phyloP scores from a whole-genome alignment of 2,329 filamentous ascomycete genomes.

The Colletotrichum salicis region DNA sequence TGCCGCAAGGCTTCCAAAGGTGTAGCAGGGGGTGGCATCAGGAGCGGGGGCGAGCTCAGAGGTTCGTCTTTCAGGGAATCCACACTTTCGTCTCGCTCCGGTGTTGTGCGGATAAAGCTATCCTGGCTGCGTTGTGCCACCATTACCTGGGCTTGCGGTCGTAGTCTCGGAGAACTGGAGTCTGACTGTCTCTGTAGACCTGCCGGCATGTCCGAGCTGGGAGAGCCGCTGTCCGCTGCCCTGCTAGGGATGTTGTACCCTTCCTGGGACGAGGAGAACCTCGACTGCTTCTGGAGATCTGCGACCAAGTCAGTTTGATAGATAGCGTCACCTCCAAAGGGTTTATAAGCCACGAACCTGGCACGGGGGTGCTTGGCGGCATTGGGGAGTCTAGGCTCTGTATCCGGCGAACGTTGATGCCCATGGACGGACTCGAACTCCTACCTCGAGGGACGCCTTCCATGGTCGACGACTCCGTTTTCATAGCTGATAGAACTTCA shows the following conservation, averaged over 20 bases:
- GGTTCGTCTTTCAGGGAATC: slow-evolving; percentile 37
- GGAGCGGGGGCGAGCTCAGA: slow-evolving; percentile 51
- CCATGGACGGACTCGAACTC: slow-evolving; percentile 48
- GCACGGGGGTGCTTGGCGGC: slow-evolving; percentile 59
- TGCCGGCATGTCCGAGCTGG: slow-evolving; percentile 43
- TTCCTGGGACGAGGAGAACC: slow-evolving; percentile 42
- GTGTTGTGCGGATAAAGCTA: slow-evolving; percentile 44
- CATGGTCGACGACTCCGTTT: slow-evolving; percentile 68
- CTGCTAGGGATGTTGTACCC: slow-evolving; percentile 40
- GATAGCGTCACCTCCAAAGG: slow-evolving; percentile 11
- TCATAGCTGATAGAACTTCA: slow-evolving; percentile 84
- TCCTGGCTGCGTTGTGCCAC: slow-evolving; percentile 55
- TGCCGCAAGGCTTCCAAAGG: slow-evolving; percentile 47
- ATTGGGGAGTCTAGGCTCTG: slow-evolving; percentile 67
- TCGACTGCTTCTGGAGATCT: slow-evolving; percentile 48
- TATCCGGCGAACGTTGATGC: slow-evolving; percentile 58
- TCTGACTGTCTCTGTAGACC: slow-evolving; percentile 46
- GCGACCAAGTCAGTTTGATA: slow-evolving; percentile 31
- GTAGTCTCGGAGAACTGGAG: slow-evolving; percentile 41
- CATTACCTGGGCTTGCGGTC: slow-evolving; percentile 45
- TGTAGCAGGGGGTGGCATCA: slow-evolving; percentile 61
- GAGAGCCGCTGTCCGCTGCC: slow-evolving; percentile 39
- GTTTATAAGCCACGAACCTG: slow-evolving; percentile 47
- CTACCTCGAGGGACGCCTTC: slow-evolving; percentile 52
- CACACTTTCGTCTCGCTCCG: slow-evolving; percentile 36